Evolutionary conservation across 768 basidiomycete species (phyloP).

Genomic region (Lyophyllum shimeji): DNA sequence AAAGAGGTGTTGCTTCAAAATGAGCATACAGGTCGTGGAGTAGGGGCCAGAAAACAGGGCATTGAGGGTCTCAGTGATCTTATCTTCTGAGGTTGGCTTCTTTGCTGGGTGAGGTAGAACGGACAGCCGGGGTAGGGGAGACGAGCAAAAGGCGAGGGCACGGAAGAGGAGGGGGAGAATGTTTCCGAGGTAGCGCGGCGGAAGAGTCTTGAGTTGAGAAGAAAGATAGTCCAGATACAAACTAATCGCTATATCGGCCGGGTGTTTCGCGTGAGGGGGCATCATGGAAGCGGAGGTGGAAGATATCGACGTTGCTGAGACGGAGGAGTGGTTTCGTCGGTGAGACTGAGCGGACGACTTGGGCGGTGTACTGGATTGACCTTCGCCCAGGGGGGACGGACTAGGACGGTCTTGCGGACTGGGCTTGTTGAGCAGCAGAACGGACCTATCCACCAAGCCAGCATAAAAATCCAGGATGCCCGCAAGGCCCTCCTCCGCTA

Average conservation of each 20-base stretch:
- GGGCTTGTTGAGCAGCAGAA: slow-evolving; percentile 32
- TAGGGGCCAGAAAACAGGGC: slow-evolving; percentile 66
- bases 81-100: slow-evolving; percentile 46
- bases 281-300: slow-evolving; percentile 25
- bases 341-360: slow-evolving; percentile 38
- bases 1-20: slow-evolving; percentile 58
- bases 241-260: slow-evolving; percentile 61
- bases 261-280: slow-evolving; percentile 35
- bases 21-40: slow-evolving; percentile 60
- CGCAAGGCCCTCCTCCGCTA: slow-evolving; percentile 57
- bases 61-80: slow-evolving; percentile 55
- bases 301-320: slow-evolving; percentile 48
- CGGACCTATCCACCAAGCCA: slow-evolving; percentile 51
- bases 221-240: slow-evolving; percentile 65
- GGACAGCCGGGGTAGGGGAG: slow-evolving; percentile 68
- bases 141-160: slow-evolving; percentile 60
- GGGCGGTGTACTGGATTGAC: slow-evolving; percentile 26
- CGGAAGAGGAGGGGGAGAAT: slow-evolving; percentile 78
- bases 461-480: slow-evolving; percentile 64
- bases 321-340: slow-evolving; percentile 60
- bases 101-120: slow-evolving; percentile 41
- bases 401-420: slow-evolving; percentile 27
- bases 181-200: slow-evolving; percentile 48
- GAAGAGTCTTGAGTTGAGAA: slow-evolving; percentile 59
- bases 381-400: slow-evolving; percentile 29